phyloP scores from a whole-genome alignment of 2,329 filamentous ascomycete species.

The Fusarium piperis region DNA sequence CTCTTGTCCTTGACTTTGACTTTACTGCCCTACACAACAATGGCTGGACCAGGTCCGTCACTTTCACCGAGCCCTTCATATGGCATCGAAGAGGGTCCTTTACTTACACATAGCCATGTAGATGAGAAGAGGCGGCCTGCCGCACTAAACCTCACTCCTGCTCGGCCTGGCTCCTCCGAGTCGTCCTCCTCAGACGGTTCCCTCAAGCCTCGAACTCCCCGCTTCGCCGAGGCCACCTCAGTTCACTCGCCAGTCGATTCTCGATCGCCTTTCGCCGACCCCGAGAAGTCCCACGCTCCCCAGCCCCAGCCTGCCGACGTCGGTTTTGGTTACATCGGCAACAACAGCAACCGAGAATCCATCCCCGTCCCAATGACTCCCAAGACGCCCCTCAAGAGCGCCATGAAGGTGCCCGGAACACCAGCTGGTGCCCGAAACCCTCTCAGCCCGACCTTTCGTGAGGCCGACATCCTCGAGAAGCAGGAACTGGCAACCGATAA shows the following conservation, averaged over 20 bases:
- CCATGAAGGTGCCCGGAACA: constrained; percentile 86
- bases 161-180: constrained; percentile 59
- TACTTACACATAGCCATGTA: constrained; percentile 41
- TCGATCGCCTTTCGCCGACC: constrained; percentile 67
- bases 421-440: constrained; percentile 79
- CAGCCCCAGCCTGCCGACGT: constrained; percentile 84
- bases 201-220: constrained; percentile 77
- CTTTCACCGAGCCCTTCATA: background rate
- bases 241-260: constrained; percentile 79
- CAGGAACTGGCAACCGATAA: constrained; percentile 83
- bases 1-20: constrained; percentile 15
- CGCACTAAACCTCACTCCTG: constrained; percentile 63
- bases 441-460: constrained; percentile 88
- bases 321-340: constrained; percentile 89
- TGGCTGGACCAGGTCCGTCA: constrained; percentile 54
- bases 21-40: constrained; percentile 40
- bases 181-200: constrained; percentile 65
- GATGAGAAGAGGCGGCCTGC: constrained; percentile 67
- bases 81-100: background rate
- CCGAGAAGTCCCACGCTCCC: constrained; percentile 62
- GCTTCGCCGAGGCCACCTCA: constrained; percentile 83
- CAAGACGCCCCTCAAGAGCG: constrained; percentile 86
- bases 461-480: constrained; percentile 89
- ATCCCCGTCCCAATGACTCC: constrained; percentile 74
- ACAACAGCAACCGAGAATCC: constrained; percentile 55